Percentiles rank a stretch among this genome's conserved stretches.
phyloP scores from a whole-genome alignment of 2,329 filamentous ascomycete genomes.

The Calonectria montana region DNA sequence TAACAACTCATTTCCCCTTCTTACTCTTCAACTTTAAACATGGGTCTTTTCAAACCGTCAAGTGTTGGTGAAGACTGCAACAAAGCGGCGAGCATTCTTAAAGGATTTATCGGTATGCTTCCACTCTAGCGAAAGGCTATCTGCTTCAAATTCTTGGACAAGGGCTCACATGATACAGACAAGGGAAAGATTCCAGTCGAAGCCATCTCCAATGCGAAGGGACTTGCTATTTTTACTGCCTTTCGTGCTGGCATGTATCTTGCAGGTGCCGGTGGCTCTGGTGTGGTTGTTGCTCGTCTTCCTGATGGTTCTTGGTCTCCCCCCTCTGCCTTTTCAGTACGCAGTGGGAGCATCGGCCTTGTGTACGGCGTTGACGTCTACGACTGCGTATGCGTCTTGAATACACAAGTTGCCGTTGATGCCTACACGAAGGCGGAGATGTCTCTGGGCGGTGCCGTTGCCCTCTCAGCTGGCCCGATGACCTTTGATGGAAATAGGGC shows the following conservation, averaged over 20 bases:
- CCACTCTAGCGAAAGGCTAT: not conserved
- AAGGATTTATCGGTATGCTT: conserved; percentile 24
- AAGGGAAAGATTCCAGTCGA: conserved; percentile 47
- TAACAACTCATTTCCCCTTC: not conserved
- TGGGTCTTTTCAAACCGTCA: conserved; percentile 25
- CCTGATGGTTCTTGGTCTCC: conserved; percentile 73
- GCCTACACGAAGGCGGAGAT: conserved; percentile 75
- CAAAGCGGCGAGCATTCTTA: conserved; percentile 26
- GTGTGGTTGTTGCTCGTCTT: conserved; percentile 63
- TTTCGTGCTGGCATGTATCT: conserved; percentile 69
- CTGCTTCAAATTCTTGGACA: not conserved
- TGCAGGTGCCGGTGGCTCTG: conserved; percentile 67
- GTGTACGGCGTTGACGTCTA: conserved; percentile 80
- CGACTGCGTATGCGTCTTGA: conserved; percentile 80
- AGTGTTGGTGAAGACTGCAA: conserved; percentile 22
- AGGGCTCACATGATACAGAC: conserved; percentile 1
- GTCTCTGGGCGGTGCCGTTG: conserved; percentile 75
- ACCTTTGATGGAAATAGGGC: conserved; percentile 63
- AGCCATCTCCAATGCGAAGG: conserved; percentile 65
- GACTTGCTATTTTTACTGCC: conserved; percentile 69
- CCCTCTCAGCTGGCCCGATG: conserved; percentile 67
- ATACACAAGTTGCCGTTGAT: conserved; percentile 73
- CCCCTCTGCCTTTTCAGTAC: conserved; percentile 77
- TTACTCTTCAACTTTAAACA: not conserved
- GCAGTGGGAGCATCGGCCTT: conserved; percentile 77